Evolutionary conservation across 1,284 basidiomycete genomes (phyloP).

Genomic region (Porogramme epimiltina): DNA sequence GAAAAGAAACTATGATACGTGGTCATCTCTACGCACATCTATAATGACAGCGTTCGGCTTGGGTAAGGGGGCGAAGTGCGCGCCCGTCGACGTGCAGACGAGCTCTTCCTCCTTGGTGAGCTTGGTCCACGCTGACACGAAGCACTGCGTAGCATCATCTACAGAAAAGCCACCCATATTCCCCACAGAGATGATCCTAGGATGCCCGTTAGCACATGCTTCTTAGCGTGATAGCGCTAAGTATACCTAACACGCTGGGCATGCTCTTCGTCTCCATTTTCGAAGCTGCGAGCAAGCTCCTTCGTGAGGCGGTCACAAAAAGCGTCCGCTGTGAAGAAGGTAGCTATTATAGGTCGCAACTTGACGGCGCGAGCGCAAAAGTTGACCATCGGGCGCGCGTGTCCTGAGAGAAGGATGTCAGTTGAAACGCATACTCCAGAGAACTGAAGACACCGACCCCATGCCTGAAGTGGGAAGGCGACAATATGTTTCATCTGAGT

Average conservation of each 20-base stretch:
- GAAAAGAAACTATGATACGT: no score
- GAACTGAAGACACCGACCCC: neutral
- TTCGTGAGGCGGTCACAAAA: conserved; percentile 5
- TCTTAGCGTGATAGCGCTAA: neutral
- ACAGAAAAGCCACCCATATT: neutral
- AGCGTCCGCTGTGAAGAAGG: conserved; percentile 2
- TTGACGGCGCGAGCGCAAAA: neutral
- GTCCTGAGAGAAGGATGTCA: neutral
- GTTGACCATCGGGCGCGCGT: neutral
- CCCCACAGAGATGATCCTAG: neutral
- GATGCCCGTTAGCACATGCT: no score
- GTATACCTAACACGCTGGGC: conserved; percentile 4
- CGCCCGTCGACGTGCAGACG: neutral
- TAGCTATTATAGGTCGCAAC: conserved; percentile 1
- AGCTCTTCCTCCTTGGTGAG: neutral
- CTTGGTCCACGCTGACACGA: neutral
- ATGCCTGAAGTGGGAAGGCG: neutral
- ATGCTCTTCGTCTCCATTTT: neutral
- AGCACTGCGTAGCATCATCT: neutral
- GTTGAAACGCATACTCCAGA: neutral
- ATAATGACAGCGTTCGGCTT: conserved; percentile 5
- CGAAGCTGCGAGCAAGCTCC: conserved; percentile 15
- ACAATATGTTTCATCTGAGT: neutral
- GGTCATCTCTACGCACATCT: neutral
- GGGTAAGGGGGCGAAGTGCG: neutral